Evolutionary conservation across 2,329 filamentous ascomycete genomes (phyloP).

Genomic region (Akanthomyces muscarius): DNA sequence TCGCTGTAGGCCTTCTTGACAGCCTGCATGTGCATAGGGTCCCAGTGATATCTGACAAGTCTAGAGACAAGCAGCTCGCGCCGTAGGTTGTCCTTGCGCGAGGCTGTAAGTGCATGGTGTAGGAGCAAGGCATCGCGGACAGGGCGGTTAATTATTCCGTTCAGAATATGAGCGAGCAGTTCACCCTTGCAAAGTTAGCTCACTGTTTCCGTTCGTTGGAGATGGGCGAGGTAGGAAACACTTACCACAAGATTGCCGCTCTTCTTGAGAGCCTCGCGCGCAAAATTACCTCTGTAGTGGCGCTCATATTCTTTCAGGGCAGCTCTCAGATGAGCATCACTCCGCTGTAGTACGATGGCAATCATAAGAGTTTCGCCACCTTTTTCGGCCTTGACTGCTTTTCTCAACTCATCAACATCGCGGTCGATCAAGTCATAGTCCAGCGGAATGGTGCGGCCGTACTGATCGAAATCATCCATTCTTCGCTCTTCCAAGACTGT

Average conservation of each 20-base stretch:
- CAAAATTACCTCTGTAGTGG: slow-evolving; percentile 75
- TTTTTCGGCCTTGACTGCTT: slow-evolving; percentile 64
- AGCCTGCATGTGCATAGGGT: slow-evolving; percentile 71
- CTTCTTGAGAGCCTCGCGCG: slow-evolving; percentile 79
- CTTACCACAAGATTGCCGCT: slow-evolving; percentile 88
- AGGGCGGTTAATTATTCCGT: slow-evolving; percentile 92
- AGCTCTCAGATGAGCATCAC: slow-evolving; percentile 76
- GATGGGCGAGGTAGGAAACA: slow-evolving; percentile 26
- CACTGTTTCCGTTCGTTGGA: slow-evolving; percentile 12
- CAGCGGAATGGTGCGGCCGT: slow-evolving; percentile 54
- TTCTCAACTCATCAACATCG: slow-evolving; percentile 70
- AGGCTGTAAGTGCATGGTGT: slow-evolving; percentile 80
- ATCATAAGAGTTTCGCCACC: slow-evolving; percentile 89
- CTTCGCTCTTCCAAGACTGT: slow-evolving; percentile 76
- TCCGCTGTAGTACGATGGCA: slow-evolving; percentile 73
- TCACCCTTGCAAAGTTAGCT: slow-evolving; percentile 63
- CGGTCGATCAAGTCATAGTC: slow-evolving; percentile 60
- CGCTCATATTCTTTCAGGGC: slow-evolving; percentile 74
- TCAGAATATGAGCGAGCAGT: slow-evolving; percentile 89
- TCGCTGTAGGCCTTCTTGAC: slow-evolving; percentile 77
- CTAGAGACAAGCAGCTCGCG: slow-evolving; percentile 85
- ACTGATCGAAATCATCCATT: slow-evolving; percentile 73
- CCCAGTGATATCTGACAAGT: slow-evolving; percentile 89
- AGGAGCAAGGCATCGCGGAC: slow-evolving; percentile 88
- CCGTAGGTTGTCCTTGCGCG: slow-evolving; percentile 65